A percentile compares a stretch with the other conserved stretches of the same genome.
These are phyloP conservation scores for Backusella parvicylindrica DNA, from an alignment of 192 early-diverging fungal species.

Conservation along the genomic window DNA sequence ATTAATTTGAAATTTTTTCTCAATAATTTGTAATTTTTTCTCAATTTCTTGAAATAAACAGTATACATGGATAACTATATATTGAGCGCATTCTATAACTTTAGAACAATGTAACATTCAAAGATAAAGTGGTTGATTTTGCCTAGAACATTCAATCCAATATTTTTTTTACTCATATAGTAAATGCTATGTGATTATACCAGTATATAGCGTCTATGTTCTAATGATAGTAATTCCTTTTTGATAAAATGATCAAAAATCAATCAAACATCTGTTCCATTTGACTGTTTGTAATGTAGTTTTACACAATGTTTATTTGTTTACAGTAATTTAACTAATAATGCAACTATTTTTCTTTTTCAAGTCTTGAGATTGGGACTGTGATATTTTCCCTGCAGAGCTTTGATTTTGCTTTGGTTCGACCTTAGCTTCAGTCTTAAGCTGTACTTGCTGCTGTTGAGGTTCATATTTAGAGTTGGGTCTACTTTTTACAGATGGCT, in stretches of 20 bases:
- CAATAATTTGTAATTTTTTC: too few relatives aligned
- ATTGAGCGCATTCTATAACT: too few relatives aligned
- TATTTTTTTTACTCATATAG: too few relatives aligned
- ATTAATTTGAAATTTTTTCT: too few relatives aligned
- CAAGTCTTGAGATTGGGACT: neutral
- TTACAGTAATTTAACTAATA: neutral
- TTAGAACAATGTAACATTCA: too few relatives aligned
- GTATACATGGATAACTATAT: too few relatives aligned
- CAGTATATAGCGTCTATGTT: too few relatives aligned
- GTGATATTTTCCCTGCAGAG: neutral
- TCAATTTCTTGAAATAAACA: too few relatives aligned
- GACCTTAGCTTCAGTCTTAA: neutral
- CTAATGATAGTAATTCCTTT: neutral
- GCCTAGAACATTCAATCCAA: too few relatives aligned
- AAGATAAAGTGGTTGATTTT: too few relatives aligned
- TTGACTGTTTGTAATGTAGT: neutral
- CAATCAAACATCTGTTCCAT: too few relatives aligned
- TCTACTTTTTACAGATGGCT: neutral
- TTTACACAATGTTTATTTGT: neutral
- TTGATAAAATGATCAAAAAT: neutral
- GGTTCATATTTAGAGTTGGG: neutral
- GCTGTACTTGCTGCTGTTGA: neutral
- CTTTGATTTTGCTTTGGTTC: neutral
- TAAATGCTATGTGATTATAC: too few relatives aligned
- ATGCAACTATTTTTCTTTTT: neutral